Percentiles rank a stretch among this genome's conserved stretches.
These are phyloP conservation scores for Gracilaria vermiculophylla DNA, from an alignment of 23 red algal genomes.

Conservation along the genomic window DNA sequence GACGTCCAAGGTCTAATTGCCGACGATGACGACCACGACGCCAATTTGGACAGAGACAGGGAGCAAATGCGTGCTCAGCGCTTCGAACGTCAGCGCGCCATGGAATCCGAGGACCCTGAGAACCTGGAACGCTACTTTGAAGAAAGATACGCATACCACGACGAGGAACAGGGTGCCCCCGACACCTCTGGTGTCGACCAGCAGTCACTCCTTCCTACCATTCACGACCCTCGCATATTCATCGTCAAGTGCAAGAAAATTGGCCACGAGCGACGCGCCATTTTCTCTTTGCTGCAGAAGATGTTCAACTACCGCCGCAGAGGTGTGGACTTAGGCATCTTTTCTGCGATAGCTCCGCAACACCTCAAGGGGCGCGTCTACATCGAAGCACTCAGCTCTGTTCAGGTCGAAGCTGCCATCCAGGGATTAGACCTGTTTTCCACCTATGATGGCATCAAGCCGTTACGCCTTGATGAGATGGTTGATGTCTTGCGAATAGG, in stretches of 20 bases:
- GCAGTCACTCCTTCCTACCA: slow-evolving; percentile 85
- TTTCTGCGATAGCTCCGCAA: slow-evolving; percentile 85
- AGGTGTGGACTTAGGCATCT: slow-evolving; percentile 77
- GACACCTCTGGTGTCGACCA: slow-evolving; percentile 82
- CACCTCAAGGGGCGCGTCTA: slow-evolving; percentile 91
- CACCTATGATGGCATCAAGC: slow-evolving; percentile 69
- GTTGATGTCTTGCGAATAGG: slow-evolving; percentile 69
- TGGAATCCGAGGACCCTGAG: slow-evolving; percentile 30
- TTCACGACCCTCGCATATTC: slow-evolving; percentile 89
- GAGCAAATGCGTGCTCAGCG: slow-evolving; percentile 70
- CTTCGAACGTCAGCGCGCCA: slow-evolving; percentile 53
- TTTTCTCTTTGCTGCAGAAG: slow-evolving; percentile 93
- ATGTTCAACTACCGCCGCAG: slow-evolving; percentile 61
- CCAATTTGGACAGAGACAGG: slow-evolving; percentile 50
- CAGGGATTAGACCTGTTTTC: slow-evolving; percentile 79
- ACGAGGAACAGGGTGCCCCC: slow-evolving; percentile 49
- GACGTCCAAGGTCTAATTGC: slow-evolving; percentile 73
- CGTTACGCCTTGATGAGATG: slow-evolving; percentile 92
- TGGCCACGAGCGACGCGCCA: slow-evolving; percentile 80
- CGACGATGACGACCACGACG: slow-evolving; percentile 74
- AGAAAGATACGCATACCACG: slow-evolving; percentile 43
- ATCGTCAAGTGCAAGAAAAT: slow-evolving; percentile 80
- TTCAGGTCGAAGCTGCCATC: slow-evolving; percentile 71
- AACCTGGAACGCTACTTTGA: slow-evolving; percentile 36
- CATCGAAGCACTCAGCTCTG: slow-evolving; percentile 82